These are phyloP conservation scores for Plasmodium reichenowi DNA, from an alignment of 169 alveolate species.

Conservation along the genomic window DNA sequence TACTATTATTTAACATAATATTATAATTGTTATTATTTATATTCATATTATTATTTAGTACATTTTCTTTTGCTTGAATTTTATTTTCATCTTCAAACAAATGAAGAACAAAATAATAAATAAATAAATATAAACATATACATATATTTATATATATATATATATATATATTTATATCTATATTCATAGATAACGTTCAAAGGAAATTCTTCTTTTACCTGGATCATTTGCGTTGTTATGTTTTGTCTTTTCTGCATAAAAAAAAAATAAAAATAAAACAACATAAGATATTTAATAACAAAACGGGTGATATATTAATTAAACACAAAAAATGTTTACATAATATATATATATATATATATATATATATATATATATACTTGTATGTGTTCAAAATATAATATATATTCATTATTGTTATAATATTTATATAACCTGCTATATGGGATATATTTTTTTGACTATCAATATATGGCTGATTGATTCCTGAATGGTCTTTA, in stretches of 20 bases:
- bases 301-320: not conserved
- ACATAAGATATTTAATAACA: not conserved
- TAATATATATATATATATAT: not conserved
- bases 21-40: not conserved
- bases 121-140: not conserved
- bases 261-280: not conserved
- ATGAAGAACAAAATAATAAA: not conserved
- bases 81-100: conserved; percentile 24
- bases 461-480: conserved; percentile 4
- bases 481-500: conserved; percentile 16
- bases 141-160: too few relatives aligned
- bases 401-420: too few relatives aligned
- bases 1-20: conserved; percentile 19
- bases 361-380: not conserved
- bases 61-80: conserved; percentile 20
- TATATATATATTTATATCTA: not conserved
- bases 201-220: conserved; percentile 6
- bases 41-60: conserved; percentile 23
- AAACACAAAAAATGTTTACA: not conserved
- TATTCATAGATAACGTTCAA: not conserved
- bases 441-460: conserved; percentile 25
- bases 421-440: conserved; percentile 26
- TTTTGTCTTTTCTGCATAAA: conserved; percentile 26
- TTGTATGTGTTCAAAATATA: not conserved
- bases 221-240: conserved; percentile 22